These are phyloP conservation scores for Trypanosoma rangeli DNA, from an alignment of 208 protist species.

Conservation along the genomic window DNA sequence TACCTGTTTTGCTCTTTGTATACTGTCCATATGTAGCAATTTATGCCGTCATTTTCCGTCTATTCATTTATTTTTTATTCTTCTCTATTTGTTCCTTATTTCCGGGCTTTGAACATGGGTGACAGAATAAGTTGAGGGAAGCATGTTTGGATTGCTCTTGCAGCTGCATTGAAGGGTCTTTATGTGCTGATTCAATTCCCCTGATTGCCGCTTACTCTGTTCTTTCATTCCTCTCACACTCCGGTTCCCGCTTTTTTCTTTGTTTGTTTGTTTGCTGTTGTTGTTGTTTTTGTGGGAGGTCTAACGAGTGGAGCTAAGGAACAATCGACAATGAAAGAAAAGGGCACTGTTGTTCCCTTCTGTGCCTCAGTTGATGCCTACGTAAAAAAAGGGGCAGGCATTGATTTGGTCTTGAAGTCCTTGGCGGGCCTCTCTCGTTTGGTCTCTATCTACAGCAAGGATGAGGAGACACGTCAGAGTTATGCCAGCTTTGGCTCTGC, in stretches of 20 bases:
- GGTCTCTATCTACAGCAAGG: conserved; percentile 48
- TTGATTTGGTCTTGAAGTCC: conserved; percentile 84
- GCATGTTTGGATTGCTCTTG: background rate
- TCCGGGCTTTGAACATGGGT: background rate
- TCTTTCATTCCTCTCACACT: background rate
- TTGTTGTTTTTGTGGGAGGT: background rate
- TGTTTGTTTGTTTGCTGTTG: background rate
- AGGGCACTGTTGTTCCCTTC: conserved; percentile 28
- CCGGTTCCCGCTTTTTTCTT: background rate
- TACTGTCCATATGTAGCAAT: background rate
- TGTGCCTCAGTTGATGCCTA: conserved; percentile 58
- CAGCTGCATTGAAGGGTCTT: background rate
- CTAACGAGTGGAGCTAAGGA: background rate
- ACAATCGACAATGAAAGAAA: conserved; percentile 6
- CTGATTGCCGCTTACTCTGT: conserved; percentile 3
- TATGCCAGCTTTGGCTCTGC: conserved; percentile 50
- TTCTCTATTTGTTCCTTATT: background rate
- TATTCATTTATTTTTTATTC: conserved; percentile 4
- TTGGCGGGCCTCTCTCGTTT: conserved; percentile 63
- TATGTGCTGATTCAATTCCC: background rate
- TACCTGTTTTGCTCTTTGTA: background rate
- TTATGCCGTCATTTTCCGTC: background rate
- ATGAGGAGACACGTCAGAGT: conserved; percentile 28
- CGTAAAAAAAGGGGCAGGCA: conserved; percentile 71
- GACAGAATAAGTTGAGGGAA: background rate